Base-by-base conservation (phyloP, 257 asterid genomes). In the Plectranthus barbatus region DNA sequence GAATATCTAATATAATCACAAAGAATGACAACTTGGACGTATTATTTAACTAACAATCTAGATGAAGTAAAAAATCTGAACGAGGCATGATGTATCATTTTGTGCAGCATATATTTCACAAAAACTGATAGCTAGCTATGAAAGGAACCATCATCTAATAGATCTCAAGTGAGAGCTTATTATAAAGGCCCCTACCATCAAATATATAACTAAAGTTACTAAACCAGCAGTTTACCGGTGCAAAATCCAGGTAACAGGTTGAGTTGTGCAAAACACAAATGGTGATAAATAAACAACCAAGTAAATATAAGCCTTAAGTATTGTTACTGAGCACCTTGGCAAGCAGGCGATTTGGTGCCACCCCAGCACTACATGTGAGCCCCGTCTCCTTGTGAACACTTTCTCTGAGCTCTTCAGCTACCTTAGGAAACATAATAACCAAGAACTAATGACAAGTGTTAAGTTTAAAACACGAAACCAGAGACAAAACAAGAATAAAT, bases 341-440 rank as follows among this genome's bases (percentile, higher is more conserved):
- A 70, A 93, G 96, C 68, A 90, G 72, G 74, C 92, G 95, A 72
- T 93, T 93, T 64, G 99, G 87, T 19, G 84, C 94, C 39, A 93
- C 91, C 56, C 99, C 99, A 20, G 95, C 96, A 82, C 99, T 93
- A 69, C 99, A 93, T 15, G 97, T 93, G 57, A 92, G 91, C 59
- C 99, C 97, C 23, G 99, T 89, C 80, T 86, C 97, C 69, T 69
- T 67, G 73, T 56, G 66, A 31, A 92, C 83, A 69, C 80, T 72
- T 75, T 72, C 78, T 74, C 99, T 79, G 62, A 92, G 95, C 79
- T 82, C 97, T 80, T 79, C 87, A 36, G 99, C 96, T 59, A 89
- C 91, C 99, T 91, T 34, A 34, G 41, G 46, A 77, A 68, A 57
- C 68, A 70, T 44, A 62, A 36, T 39, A 40, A 61, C 45, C 24